A percentile compares a stretch with the other conserved stretches of the same genome.
phyloP scores from a whole-genome alignment of 176 grass and related monocot species.

The Stipa capillata region DNA sequence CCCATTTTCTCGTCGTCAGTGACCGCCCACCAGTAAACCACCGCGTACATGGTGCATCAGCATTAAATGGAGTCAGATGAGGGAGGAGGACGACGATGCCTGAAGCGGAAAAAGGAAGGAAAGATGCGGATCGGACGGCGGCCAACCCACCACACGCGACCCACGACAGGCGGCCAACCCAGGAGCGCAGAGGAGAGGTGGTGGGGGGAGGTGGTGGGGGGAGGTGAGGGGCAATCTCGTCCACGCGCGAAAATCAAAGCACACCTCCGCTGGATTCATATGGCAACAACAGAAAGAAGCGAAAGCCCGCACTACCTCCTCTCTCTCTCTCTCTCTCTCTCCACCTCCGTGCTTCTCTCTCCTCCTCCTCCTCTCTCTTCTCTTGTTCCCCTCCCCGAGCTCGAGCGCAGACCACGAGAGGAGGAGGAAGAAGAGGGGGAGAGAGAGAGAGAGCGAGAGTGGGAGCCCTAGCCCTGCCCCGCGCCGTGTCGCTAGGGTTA shows the following conservation, averaged over 20 bases:
- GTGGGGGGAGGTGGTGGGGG: too few species aligned
- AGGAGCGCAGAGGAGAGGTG: too few species aligned
- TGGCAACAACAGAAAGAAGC: conserved; percentile 29
- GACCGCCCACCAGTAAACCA: neutral
- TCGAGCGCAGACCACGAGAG: conserved; percentile 27
- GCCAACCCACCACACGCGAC: conserved; percentile 9
- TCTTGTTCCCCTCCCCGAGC: conserved; percentile 27
- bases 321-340: neutral
- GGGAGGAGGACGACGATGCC: neutral
- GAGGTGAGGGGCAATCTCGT: conserved; percentile 44
- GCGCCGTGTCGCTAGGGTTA: conserved; percentile 40
- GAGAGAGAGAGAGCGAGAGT: neutral
- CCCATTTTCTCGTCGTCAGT: neutral
- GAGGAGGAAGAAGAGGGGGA: conserved; percentile 4
- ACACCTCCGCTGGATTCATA: conserved; percentile 29
- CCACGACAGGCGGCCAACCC: conserved; percentile 13
- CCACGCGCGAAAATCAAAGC: conserved; percentile 27
- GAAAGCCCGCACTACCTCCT: conserved; percentile 18
- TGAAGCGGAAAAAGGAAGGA: neutral
- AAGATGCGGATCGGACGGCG: conserved; percentile 27
- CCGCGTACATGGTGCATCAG: neutral
- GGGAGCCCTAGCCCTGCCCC: conserved; percentile 51
- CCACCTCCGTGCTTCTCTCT: conserved; percentile 2
- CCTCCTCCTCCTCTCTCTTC: neutral
- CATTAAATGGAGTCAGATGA: neutral